These are phyloP conservation scores for Citrus australasica DNA, from an alignment of 345 rosid species.

Conservation along the genomic window DNA sequence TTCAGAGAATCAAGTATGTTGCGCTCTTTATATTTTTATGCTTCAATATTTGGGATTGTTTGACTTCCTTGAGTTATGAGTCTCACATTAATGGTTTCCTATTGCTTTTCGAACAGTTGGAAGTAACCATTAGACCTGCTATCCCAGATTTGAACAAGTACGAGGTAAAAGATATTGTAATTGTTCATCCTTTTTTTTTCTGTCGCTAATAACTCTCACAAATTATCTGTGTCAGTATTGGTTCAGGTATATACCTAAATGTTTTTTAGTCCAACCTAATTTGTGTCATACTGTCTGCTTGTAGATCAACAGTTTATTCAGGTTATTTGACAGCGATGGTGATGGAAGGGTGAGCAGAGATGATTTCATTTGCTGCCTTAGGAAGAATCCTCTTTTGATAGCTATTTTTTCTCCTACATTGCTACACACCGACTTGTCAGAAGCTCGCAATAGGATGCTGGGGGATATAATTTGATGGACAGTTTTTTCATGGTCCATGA, in stretches of 20 bases:
- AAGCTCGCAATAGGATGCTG: slow-evolving; percentile 15
- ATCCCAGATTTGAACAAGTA: slow-evolving; percentile 48
- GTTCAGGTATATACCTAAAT: not conserved
- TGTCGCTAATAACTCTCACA: too few species aligned
- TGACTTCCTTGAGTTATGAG: slow-evolving; percentile 3
- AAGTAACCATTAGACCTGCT: slow-evolving; percentile 43
- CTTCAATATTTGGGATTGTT: not conserved
- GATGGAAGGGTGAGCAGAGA: slow-evolving; percentile 53
- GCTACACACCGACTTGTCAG: slow-evolving; percentile 21
- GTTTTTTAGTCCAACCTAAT: not conserved
- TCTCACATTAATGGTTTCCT: slow-evolving; percentile 9
- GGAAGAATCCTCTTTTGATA: slow-evolving; percentile 69
- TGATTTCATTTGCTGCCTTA: slow-evolving; percentile 54
- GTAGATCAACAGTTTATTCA: slow-evolving; percentile 59
- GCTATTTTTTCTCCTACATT: slow-evolving; percentile 47
- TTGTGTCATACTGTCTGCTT: not conserved
- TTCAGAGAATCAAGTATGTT: slow-evolving; percentile 57
- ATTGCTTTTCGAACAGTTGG: slow-evolving; percentile 47
- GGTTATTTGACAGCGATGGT: slow-evolving; percentile 46
- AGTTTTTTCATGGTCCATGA: not conserved
- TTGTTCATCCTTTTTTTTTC: not conserved
- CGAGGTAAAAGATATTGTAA: slow-evolving; percentile 42
- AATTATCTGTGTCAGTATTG: not conserved
- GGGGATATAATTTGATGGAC: slow-evolving; percentile 38
- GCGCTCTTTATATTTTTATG: not conserved